A percentile compares a stretch with the other conserved stretches of the same genome.
These are phyloP conservation scores for Periconia digitata DNA, from an alignment of 2,329 filamentous ascomycete species.

Conservation along the genomic window DNA sequence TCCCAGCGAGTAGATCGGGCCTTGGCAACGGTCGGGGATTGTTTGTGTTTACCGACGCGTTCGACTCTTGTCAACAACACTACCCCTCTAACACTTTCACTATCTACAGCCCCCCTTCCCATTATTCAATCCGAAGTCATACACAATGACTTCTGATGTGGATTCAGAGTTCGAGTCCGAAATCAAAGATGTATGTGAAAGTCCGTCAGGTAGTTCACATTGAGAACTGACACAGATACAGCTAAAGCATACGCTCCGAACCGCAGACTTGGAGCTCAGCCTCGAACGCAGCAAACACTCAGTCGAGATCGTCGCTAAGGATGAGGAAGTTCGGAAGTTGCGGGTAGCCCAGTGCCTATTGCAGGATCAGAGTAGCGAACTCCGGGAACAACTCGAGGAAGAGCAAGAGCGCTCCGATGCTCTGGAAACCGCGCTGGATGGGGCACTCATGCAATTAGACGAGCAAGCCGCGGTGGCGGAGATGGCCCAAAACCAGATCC, in stretches of 20 bases:
- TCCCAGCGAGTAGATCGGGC: neutral
- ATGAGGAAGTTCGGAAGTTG: constrained; percentile 72
- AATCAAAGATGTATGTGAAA: constrained; percentile 38
- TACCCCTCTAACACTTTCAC: constrained; percentile 21
- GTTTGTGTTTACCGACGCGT: constrained; percentile 41
- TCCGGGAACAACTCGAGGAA: constrained; percentile 64
- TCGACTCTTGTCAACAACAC: constrained; percentile 10
- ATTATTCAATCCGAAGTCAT: constrained; percentile 21
- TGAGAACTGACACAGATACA: constrained; percentile 13
- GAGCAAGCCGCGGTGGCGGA: constrained; percentile 50
- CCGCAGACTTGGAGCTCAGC: constrained; percentile 64
- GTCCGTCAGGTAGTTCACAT: neutral
- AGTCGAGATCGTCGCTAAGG: constrained; percentile 68
- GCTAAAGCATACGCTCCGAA: constrained; percentile 55
- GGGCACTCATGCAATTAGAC: constrained; percentile 50
- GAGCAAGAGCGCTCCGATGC: constrained; percentile 63
- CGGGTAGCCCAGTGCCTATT: constrained; percentile 66
- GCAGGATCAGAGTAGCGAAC: constrained; percentile 70
- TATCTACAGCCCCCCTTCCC: constrained; percentile 9
- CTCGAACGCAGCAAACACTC: constrained; percentile 68
- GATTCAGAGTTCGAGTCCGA: constrained; percentile 30
- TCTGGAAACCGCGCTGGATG: constrained; percentile 54
- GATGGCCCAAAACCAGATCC: constrained; percentile 54
- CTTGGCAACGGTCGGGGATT: constrained; percentile 16
- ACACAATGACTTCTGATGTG: constrained; percentile 27